Conservation (phyloP, 73 alveolate species). For the Blepharisma stoltei region DNA sequence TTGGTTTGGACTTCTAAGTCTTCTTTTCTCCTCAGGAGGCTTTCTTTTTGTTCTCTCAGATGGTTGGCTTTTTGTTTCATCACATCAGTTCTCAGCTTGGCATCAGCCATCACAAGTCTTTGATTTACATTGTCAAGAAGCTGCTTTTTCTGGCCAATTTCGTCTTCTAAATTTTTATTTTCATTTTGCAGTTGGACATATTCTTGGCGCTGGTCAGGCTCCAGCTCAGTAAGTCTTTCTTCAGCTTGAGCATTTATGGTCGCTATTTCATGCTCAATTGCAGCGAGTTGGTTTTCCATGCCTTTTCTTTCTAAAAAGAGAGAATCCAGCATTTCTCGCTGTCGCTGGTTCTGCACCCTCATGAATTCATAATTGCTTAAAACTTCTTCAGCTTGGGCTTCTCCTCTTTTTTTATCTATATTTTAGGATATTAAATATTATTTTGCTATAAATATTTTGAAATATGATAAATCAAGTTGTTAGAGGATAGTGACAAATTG, state of each 20-base stretch:
- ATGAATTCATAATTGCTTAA: constrained; percentile 82
- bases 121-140: constrained; percentile 81
- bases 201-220: constrained; percentile 90
- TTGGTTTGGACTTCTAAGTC: constrained; percentile 93
- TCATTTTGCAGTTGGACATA: constrained; percentile 84
- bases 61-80: constrained; percentile 89
- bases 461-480: too few relatives aligned
- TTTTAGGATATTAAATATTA: too few relatives aligned
- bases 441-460: too few relatives aligned
- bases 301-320: constrained; percentile 87
- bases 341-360: constrained; percentile 85
- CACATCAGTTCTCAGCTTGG: constrained; percentile 78
- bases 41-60: constrained; percentile 77
- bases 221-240: constrained; percentile 81
- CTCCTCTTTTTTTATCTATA: constrained; percentile 91
- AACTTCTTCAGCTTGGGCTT: constrained; percentile 94
- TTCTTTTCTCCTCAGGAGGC: constrained; percentile 80
- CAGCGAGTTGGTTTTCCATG: constrained; percentile 75
- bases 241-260: constrained; percentile 71
- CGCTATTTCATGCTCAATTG: constrained; percentile 74
- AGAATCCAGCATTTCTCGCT: constrained; percentile 83
- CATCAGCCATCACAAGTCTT: constrained; percentile 82
- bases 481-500: constrained; percentile 94
- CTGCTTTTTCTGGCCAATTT: constrained; percentile 67
- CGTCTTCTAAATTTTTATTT: constrained; percentile 71